Conservation (phyloP, 2,329 filamentous ascomycete species). For the Diaporthe sp. region DNA sequence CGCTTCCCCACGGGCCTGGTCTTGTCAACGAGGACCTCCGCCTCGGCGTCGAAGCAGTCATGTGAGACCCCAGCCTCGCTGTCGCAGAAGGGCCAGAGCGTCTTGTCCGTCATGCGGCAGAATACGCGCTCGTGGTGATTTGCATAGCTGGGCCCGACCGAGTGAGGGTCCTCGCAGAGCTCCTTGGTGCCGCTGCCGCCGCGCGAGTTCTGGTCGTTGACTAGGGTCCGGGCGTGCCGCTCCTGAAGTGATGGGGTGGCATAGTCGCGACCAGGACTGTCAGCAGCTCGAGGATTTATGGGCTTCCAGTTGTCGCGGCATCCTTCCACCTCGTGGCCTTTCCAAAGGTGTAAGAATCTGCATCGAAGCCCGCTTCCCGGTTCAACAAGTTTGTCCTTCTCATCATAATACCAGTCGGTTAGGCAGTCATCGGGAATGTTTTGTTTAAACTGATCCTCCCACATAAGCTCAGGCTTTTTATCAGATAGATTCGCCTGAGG, state of each 20-base stretch:
- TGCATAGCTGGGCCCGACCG: slow-evolving; percentile 26
- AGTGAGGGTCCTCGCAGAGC: slow-evolving; percentile 20
- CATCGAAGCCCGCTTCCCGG: not conserved
- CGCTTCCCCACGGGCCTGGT: not conserved
- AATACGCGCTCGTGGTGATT: not conserved
- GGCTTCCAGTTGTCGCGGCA: not conserved
- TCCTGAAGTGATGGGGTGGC: not conserved
- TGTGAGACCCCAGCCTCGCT: not conserved
- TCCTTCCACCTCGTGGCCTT: not conserved
- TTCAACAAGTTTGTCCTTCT: not conserved
- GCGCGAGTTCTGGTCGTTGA: slow-evolving; percentile 2
- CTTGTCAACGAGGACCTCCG: not conserved
- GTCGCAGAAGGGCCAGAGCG: slow-evolving; percentile 34
- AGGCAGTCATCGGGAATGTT: not conserved
- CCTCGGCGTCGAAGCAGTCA: slow-evolving; percentile 22
- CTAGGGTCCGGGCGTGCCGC: not conserved
- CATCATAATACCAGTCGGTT: slow-evolving; percentile 20
- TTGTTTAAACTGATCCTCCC: not conserved
- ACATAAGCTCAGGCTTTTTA: not conserved
- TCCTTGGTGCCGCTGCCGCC: not conserved
- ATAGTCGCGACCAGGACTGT: too few species aligned
- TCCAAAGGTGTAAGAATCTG: fast-evolving
- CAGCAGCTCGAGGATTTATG: not conserved
- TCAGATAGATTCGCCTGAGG: not conserved
- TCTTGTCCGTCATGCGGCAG: slow-evolving; percentile 34